These are phyloP conservation scores for Ziziphus jujuba DNA, from an alignment of 306 rosid genomes.

Conservation along the genomic window DNA sequence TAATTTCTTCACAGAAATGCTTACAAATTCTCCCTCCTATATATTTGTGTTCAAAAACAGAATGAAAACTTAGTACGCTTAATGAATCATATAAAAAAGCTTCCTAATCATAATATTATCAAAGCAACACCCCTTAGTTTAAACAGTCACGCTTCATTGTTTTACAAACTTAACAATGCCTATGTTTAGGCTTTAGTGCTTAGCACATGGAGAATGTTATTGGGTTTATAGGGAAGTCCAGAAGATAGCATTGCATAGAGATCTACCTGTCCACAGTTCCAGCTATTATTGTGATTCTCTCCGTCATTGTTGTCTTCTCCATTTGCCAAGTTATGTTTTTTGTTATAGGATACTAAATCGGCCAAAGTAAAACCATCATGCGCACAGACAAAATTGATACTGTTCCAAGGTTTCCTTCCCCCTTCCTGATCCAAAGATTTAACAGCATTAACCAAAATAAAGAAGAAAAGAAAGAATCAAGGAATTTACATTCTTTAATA, in stretches of 20 bases:
- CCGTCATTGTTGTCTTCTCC: conserved; percentile 98
- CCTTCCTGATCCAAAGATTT: conserved; percentile 60
- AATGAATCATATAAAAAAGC: conserved; percentile 13
- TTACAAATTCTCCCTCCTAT: conserved; percentile 86
- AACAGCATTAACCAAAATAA: conserved; percentile 15
- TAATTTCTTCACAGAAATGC: conserved; percentile 64
- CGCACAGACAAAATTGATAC: conserved; percentile 86
- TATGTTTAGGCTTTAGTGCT: too few relatives aligned
- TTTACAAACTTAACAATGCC: too few relatives aligned
- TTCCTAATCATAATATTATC: neutral
- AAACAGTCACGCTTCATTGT: neutral
- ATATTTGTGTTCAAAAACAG: conserved; percentile 29
- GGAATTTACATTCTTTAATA: conserved; percentile 4
- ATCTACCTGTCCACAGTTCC: conserved; percentile 97
- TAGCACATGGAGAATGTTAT: too few relatives aligned
- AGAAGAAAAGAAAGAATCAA: conserved; percentile 14
- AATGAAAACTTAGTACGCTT: conserved; percentile 18
- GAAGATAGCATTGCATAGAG: neutral
- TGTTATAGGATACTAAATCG: conserved; percentile 88
- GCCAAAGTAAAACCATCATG: conserved; percentile 96
- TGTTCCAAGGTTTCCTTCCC: conserved; percentile 91
- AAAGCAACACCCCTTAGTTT: neutral
- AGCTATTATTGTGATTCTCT: conserved; percentile 93
- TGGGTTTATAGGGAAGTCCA: too few relatives aligned
- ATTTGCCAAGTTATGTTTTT: conserved; percentile 77